A percentile compares a stretch with the other conserved stretches of the same genome.
Conservation (phyloP, 306 rosid genomes). For the Prunus armeniaca region DNA sequence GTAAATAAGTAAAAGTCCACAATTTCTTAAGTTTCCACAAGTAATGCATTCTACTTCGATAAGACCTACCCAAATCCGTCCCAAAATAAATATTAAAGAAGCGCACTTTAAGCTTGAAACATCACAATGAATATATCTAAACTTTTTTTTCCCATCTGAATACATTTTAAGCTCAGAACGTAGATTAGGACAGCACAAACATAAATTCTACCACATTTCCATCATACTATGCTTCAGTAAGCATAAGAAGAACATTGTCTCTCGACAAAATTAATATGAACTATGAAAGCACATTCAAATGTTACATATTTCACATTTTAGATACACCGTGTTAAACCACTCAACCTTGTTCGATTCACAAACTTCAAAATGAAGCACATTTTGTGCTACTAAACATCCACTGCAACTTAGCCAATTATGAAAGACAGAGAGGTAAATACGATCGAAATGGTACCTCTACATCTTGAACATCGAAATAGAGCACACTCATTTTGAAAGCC, state of each 20-base stretch:
- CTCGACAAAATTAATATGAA: background rate
- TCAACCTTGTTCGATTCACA: background rate
- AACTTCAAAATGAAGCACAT: background rate
- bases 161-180: background rate
- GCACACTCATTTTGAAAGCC: slow-evolving; percentile 95
- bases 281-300: background rate
- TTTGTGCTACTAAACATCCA: background rate
- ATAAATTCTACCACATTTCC: slow-evolving; percentile 3
- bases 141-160: background rate
- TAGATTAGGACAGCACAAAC: background rate
- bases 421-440: background rate
- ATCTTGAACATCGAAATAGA: slow-evolving; percentile 72
- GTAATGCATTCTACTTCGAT: background rate
- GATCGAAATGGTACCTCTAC: slow-evolving; percentile 47
- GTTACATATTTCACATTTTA: background rate
- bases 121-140: background rate
- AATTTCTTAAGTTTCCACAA: background rate
- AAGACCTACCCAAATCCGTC: background rate
- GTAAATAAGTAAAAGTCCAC: background rate
- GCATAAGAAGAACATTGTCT: background rate
- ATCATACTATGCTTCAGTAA: background rate
- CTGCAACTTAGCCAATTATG: background rate
- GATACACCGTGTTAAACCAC: background rate
- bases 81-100: background rate
- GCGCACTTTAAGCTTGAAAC: background rate